These are phyloP conservation scores for Solanum raphanifolium DNA, from an alignment of 257 asterid species.

Conservation along the genomic window DNA sequence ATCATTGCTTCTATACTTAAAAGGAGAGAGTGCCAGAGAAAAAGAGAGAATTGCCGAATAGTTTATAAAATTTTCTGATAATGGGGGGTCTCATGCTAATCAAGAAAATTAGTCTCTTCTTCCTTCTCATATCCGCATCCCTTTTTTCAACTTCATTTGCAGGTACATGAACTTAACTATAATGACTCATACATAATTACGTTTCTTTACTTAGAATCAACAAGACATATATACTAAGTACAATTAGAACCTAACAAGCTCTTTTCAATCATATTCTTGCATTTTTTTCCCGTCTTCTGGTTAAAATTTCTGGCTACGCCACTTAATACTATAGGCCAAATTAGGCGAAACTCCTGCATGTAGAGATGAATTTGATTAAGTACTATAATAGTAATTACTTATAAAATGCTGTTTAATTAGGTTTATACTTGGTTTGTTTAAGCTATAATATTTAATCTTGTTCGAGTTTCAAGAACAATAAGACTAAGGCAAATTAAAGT, in stretches of 20 bases:
- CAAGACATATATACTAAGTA: not conserved
- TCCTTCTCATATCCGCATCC: conserved; percentile 54
- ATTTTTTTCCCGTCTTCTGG: not conserved
- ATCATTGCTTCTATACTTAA: conserved; percentile 7
- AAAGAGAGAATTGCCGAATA: conserved; percentile 3
- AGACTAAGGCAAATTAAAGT: not conserved
- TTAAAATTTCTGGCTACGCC: not conserved
- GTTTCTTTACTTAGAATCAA: not conserved
- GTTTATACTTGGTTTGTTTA: not conserved
- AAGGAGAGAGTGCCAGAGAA: conserved; percentile 11
- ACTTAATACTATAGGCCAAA: not conserved
- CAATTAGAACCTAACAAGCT: not conserved
- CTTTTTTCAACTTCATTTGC: conserved; percentile 53
- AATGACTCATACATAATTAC: not conserved
- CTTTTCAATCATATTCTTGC: not conserved
- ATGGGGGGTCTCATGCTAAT: conserved; percentile 20
- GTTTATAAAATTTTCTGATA: conserved; percentile 11
- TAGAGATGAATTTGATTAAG: not conserved
- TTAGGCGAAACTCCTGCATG: not conserved
- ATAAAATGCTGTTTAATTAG: not conserved
- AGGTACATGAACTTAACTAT: conserved; percentile 20
- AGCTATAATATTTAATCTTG: not conserved
- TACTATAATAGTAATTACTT: not conserved
- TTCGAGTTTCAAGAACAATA: no score
- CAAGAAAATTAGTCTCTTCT: conserved; percentile 47